Evolutionary conservation across 306 rosid genomes (phyloP), one percentile per base, ranked within the genome.

Genomic region (Pachyrhizus erosus): DNA sequence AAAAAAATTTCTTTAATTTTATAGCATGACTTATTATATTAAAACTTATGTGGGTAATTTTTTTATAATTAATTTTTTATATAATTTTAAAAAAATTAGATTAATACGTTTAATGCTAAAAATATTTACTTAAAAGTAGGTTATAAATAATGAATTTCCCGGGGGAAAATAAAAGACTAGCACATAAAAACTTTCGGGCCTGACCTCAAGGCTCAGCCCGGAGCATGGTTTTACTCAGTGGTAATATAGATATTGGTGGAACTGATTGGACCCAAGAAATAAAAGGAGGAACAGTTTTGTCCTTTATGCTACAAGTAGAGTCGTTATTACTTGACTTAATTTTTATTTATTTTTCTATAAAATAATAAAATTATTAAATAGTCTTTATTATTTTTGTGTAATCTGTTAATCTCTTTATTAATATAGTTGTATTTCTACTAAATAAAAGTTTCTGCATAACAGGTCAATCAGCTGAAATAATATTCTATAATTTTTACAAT

Each of bases 131-230:
- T 31, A 1, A 1, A 31, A 62, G 43, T 61, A 31, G 15, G 15
- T 62, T 62, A 15, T 29, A 29, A 29, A 62, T 14, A 29, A 62
- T 15, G 1, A 62, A 14, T 62, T 62, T 62, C 10, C 42, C 1
- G 11, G 13, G 0, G 14, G 11, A n/a, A 66, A 8, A 42, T 46
- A 37, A 37, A 37, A 37, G 10, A 37, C 42, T 5, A 37, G 42
- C 42, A 37, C 42, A 37, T 37, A 6, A 37, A 37, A 37, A 6
- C 42, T 37, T 37, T 37, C 42, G 42, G 42, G 42, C 33, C 21
- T 5, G 51, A 51, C 49, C 33, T 34, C 7, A 21, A 74, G 68
- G 37, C 55, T 74, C 33, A 49, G 14, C 68, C 79, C 79, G n/a
- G 29, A 49, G 42, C 18, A 18, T 33, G 15, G 18, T 73, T 52